A percentile compares a stretch with the other conserved stretches of the same genome.
Conservation (phyloP, 176 grass and related monocot genomes). For the Aegilops speltoides region DNA sequence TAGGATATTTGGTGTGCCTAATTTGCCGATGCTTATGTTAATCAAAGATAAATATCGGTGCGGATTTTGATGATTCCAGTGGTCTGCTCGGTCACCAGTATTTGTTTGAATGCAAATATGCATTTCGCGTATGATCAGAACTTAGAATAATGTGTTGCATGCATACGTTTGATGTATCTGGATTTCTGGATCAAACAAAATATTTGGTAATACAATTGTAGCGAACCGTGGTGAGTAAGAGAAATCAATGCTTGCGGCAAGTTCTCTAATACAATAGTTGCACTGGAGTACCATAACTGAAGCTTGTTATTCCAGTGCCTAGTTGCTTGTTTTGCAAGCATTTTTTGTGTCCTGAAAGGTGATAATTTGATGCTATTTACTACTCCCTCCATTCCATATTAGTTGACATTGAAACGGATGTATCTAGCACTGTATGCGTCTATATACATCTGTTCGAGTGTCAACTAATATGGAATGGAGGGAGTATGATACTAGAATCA, state of each 20-base stretch:
- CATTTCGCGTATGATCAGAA: not conserved
- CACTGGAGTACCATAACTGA: not conserved
- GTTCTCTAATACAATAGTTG: not conserved
- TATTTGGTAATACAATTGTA: not conserved
- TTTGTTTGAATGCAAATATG: not conserved
- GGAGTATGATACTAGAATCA: not conserved
- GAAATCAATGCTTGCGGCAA: not conserved
- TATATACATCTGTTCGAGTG: no score
- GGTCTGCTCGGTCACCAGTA: no score
- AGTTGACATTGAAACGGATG: no score
- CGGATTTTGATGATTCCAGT: not conserved
- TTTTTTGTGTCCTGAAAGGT: not conserved
- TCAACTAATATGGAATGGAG: no score
- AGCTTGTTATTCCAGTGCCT: not conserved
- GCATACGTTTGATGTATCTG: not conserved
- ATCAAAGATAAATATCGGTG: not conserved
- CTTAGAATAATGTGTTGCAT: not conserved
- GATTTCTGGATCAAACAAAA: slow-evolving; percentile 2
- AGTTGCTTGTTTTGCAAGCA: not conserved
- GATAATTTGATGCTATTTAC: not conserved
- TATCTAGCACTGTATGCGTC: no score
- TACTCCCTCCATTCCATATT: not conserved
- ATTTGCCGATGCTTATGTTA: not conserved
- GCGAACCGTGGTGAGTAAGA: not conserved
- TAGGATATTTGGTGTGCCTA: not conserved